Base-by-base conservation (phyloP, 2,329 filamentous ascomycete genomes). In the Diplocarpon mali region DNA sequence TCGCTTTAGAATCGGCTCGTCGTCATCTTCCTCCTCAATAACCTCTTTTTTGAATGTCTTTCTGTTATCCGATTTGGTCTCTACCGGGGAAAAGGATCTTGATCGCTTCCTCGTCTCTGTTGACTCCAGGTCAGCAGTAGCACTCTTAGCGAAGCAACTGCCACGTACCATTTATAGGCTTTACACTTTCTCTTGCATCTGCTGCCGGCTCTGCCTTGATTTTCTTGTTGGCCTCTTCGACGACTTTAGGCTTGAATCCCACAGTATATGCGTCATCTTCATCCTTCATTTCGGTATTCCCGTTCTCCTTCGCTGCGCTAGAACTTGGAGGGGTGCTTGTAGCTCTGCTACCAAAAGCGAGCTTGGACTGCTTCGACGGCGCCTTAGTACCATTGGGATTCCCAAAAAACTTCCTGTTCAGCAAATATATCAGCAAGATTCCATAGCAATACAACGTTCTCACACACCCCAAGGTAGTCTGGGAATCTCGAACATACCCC, bases 351-450 rank as follows among this genome's bases (percentile, higher is more conserved):
- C 79, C 78, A 59, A 94, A 94, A 0, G 83, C 74, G 32, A 94
- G 68, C 55, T 80, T 92, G 1, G 85, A 82, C 64, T 95, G 87
- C 62, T 87, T 83, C 31, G 74, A 72, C 11, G 78, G 75, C 14
- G 74, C 68, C 27, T 51, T 55, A 13, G 48, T 64, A 40, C 78
- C 80, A 57, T 76, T 76, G 20, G 74, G 71, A 35, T 76, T 73
- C 15, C 78, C 78, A 61, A 95, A 94, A 68, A 95, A 95, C 62
- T 90, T 92, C 50, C 90, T 96, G 53, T 45, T 50, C 9, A 5
- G 16, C 5, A 40, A 35, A 15, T 15, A 17, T n/a, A 24, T 57
- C 42, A 59, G 53, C 38, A 46, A 20, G 40, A 40, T 8, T 30
- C 16, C 11, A 46, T 15, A 20, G 15, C 29, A 7, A 34, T 45